Evolutionary conservation across 2,329 filamentous ascomycete species (phyloP), one percentile per base, ranked within the genome.

Genomic region (Biscogniauxia marginata): DNA sequence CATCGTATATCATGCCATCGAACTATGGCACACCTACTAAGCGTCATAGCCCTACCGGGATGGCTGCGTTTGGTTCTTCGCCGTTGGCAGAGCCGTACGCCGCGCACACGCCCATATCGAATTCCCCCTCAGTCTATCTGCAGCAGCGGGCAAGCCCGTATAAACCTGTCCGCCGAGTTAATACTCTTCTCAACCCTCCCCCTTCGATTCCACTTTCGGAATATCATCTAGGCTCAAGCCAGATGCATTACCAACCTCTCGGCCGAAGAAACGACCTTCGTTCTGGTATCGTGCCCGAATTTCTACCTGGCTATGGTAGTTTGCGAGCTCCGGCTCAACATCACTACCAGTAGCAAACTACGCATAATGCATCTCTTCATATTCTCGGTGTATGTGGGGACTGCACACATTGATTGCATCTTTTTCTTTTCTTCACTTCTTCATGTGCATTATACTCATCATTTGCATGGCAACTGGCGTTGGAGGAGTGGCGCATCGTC

Each of bases 61-160:
- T 79, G 2, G 77, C 77, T 0, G 74, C 79, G 6, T 87, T 86
- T 30, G 79, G 80, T 0, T 93, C 90, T 1, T 92, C 91, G 0
- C 85, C 85, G 0, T 71, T 88, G n/a, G 82, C 81, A n/a, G 84
- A 86, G 16, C 79, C 84, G 20, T 89, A 83, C 52, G 77, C 77
- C 6, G 77, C 79, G 46, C 82, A 85, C 52, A 84, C 86, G 7
- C 87, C 88, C 5, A 84, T 85, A 46, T 88, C 90, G 25, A 83
- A 95, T 61, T 98, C 95, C 25, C 93, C 93, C 0, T 93, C 90
- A 9, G 85, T 91, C 67, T 96, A 96, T 73, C 79, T 97, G 39
- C 89, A 90, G 67, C 91, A 96, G 70, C 85, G 95, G 55, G 87
- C 90, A 61, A 98, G 93, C 54, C 95, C 95, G 3, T 98, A 98